Evolutionary conservation across 129 eudicot genomes (phyloP), one percentile per base, ranked within the genome.

Genomic region (Arctium minus): DNA sequence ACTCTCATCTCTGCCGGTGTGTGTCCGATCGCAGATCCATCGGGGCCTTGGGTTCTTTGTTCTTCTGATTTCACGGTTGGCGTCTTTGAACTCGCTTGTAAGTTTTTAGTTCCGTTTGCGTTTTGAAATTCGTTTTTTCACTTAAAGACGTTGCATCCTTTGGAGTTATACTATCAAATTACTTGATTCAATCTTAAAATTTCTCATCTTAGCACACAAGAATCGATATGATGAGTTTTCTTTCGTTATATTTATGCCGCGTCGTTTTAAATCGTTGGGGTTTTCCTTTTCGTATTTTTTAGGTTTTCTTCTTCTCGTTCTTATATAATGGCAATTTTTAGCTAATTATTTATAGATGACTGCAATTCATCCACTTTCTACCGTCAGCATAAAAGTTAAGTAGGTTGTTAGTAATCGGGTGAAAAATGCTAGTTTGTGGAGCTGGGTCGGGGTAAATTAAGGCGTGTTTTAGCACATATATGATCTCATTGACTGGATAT

Each of bases 11-110:
- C 39, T 40, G 17, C 37, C 22, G 67, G 39, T 76, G 75, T 82
- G 73, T 72, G 11, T 39, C 32, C 65, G 79, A 84, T 78, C 79
- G 75, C 76, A 79, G 83, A 84, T 84, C 87, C 18, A 79, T 84
- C 84, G 64, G 65, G 6, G 1, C 8, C 12, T 65, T 40, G 8
- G 12, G 27, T 22, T 79, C 10, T 81, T 50, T 84, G 0, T 60
- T 9, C 65, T 73, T 44, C 42, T 40, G 48, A 73, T 72, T 73
- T 42, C 72, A 48, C 65, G 36, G 6, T 73, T 73, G 37, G 32
- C 10, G 44, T 78, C 80, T 60, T 72, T 37, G 0, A 38, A 3
- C 12, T 12, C 50, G 36, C 3, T 77, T 53, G 86, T 83, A 77
- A 77, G 86, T 83, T 37, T 3, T 18, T 10, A 68, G 6, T 13